Conservation (phyloP, 768 basidiomycete genomes). For the Podaxis sp. region DNA sequence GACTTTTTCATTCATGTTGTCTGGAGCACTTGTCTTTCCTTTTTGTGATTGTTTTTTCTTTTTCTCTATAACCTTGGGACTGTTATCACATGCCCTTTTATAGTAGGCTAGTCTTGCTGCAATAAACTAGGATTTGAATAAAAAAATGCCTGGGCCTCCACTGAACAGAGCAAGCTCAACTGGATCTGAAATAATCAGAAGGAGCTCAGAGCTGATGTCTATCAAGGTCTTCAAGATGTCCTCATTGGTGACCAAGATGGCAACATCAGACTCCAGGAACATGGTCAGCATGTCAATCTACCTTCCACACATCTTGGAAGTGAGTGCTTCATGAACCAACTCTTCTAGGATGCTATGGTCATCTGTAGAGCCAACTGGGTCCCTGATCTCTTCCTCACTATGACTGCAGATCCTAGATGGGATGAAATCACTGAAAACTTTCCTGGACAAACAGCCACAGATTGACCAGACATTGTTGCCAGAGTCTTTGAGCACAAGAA, state of each 20-base stretch:
- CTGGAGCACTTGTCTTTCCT: no score
- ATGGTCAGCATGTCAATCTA: conserved; percentile 34
- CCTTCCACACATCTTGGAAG: conserved; percentile 31
- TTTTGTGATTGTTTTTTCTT: no score
- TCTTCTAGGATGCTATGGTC: conserved; percentile 44
- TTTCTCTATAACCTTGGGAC: no score
- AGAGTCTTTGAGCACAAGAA: conserved; percentile 47
- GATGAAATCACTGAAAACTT: conserved; percentile 37
- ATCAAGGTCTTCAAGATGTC: conserved; percentile 18
- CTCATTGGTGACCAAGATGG: conserved; percentile 22
- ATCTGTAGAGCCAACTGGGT: conserved; percentile 34
- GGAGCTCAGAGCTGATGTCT: conserved; percentile 33
- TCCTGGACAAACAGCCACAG: conserved; percentile 36
- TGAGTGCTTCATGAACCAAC: conserved; percentile 37
- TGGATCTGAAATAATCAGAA: conserved; percentile 37
- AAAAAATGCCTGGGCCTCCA: conserved; percentile 44
- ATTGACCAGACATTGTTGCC: conserved; percentile 50
- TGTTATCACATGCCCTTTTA: no score
- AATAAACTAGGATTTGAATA: no score
- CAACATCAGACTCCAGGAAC: conserved; percentile 21
- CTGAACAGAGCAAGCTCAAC: conserved; percentile 38
- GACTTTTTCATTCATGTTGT: no score
- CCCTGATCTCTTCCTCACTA: conserved; percentile 46
- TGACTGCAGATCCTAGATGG: conserved; percentile 51
- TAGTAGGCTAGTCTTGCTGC: no score